These are phyloP conservation scores for Saururus chinensis DNA, from an alignment of 164 flowering plant genomes.

Conservation along the genomic window DNA sequence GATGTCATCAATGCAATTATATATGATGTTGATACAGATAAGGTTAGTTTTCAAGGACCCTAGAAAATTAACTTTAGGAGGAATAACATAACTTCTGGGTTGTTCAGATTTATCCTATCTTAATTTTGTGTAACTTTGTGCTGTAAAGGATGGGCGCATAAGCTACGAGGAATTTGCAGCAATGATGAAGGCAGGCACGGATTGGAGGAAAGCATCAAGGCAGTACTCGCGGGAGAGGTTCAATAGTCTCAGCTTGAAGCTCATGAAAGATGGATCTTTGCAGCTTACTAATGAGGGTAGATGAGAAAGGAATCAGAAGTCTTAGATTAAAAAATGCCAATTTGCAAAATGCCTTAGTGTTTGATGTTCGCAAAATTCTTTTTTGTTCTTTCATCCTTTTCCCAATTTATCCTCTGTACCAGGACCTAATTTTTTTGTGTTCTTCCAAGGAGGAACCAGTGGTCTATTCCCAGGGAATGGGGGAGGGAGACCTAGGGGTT, in stretches of 20 bases:
- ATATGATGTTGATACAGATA: slow-evolving; percentile 85
- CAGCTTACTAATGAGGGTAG: slow-evolving; percentile 23
- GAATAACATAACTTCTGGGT: not conserved
- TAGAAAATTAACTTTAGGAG: not conserved
- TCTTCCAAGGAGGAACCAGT: too few species aligned
- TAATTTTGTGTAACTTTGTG: not conserved
- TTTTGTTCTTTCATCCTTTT: too few species aligned
- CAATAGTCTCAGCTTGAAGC: slow-evolving; percentile 53
- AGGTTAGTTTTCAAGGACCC: slow-evolving; percentile 35
- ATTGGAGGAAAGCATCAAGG: slow-evolving; percentile 88
- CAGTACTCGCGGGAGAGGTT: slow-evolving; percentile 79
- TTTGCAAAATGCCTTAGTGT: too few species aligned
- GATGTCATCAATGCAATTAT: slow-evolving; percentile 80
- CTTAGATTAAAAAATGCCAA: too few species aligned
- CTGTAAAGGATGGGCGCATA: slow-evolving; percentile 65
- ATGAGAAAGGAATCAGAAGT: slow-evolving; percentile 2
- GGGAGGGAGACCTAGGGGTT: too few species aligned
- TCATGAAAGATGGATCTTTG: slow-evolving; percentile 64
- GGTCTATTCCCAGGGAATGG: too few species aligned
- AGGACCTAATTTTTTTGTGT: too few species aligned
- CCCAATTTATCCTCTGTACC: too few species aligned
- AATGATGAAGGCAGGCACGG: slow-evolving; percentile 92
- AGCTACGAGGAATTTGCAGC: slow-evolving; percentile 73
- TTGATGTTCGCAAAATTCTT: too few species aligned
- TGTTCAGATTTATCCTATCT: not conserved